These are phyloP conservation scores for Acorus gramineus DNA, from an alignment of 106 monocot species.

Conservation along the genomic window DNA sequence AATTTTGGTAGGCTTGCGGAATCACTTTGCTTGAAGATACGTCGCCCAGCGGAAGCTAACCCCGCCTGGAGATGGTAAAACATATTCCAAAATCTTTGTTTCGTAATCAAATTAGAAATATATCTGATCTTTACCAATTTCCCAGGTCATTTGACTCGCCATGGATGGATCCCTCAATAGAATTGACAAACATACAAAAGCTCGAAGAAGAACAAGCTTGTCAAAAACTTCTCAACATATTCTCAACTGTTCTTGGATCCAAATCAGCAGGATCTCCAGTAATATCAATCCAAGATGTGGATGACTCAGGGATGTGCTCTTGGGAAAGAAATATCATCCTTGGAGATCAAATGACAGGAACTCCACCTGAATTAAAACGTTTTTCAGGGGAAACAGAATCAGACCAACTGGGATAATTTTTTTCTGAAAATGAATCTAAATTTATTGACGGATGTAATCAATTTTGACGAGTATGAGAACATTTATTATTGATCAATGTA, in stretches of 20 bases:
- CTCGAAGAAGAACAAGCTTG: conserved; percentile 58
- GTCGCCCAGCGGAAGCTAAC: conserved; percentile 36
- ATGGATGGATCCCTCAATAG: conserved; percentile 31
- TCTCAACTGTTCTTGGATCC: conserved; percentile 39
- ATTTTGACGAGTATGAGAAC: no score
- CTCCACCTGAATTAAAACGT: no score
- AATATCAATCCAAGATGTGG: conserved; percentile 29
- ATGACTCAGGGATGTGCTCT: conserved; percentile 26
- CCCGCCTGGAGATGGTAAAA: conserved; percentile 65
- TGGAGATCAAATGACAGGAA: background rate
- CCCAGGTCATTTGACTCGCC: conserved; percentile 59
- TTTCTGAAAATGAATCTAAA: no score
- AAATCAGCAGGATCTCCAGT: conserved; percentile 4
- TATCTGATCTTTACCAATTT: background rate
- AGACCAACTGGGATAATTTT: no score
- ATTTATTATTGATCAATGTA: no score
- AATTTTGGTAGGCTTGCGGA: conserved; percentile 4
- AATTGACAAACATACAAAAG: conserved; percentile 22
- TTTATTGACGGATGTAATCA: no score
- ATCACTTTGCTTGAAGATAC: conserved; percentile 38
- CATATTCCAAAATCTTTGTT: no score
- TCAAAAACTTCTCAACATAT: conserved; percentile 32
- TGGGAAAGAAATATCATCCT: conserved; percentile 33
- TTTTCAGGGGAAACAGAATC: no score
- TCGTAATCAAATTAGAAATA: background rate